Base-by-base conservation (phyloP, 768 basidiomycete genomes). In the Xerocomus spinulosus region DNA sequence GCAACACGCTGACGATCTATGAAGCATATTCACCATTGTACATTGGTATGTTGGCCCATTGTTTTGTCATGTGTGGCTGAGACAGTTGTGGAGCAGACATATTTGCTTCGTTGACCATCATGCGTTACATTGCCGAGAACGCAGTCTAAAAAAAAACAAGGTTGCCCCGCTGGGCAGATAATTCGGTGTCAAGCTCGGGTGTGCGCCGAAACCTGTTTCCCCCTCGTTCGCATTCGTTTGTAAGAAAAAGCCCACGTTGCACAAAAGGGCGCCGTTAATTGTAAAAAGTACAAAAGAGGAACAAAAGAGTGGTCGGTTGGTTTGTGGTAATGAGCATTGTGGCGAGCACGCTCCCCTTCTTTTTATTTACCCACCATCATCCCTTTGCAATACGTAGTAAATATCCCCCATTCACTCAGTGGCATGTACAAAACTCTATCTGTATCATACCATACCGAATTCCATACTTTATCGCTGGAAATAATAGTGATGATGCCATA, bases 1-100 rank as follows among this genome's bases (percentile, higher is more conserved):
- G 84, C 12, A 80, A 85, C 57, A 79, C 72, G 17, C 56, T 86
- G 44, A 81, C 79, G 4, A 71, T 85, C 18, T 75, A 79, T 50
- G 81, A 85, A 48, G 64, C 72, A 4, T 83, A 70, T 58, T 70
- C 70, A 2, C 71, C 74, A 49, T 58, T 85, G 24, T 72, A 77
- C 10, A 59, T 79, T 37, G 84, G 83, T 81, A 55, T 54, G 79
- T 52, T 15, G 2, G 23, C 9, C 14, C 8, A 17, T 24, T 18
- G 13, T 28, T 24, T n/a, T 24, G 34, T 32, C 32, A n/a, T 3
- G 23, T 25, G 18, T 48, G 50, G 46, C 46, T 52, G 49, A 56
- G 8, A 39, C 23, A 5, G 6, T 15, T 24, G 24, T 9, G 4
- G 24, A 7, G 9, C 20, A 83, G 81, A 83, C 57, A 68, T 83